Percentiles rank a stretch among this genome's conserved stretches.
Conservation (phyloP, 345 rosid genomes). For the Euclidium syriacum region DNA sequence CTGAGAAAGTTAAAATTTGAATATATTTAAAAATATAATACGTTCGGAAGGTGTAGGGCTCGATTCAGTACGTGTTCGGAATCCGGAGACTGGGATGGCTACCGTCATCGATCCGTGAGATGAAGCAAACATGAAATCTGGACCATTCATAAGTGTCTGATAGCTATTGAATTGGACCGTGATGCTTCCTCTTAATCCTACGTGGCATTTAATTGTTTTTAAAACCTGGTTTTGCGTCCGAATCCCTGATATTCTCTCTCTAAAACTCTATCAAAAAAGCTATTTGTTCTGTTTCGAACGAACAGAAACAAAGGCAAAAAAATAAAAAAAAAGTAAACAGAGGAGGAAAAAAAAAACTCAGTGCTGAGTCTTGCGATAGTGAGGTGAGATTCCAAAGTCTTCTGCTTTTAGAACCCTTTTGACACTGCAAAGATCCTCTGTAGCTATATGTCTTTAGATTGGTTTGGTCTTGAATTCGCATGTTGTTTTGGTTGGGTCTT, state of each 20-base stretch:
- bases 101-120: conserved; percentile 30
- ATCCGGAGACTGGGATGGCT: neutral
- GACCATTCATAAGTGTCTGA: neutral
- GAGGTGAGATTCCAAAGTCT: conserved; percentile 28
- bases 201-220: conserved; percentile 64
- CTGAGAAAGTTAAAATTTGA: no score
- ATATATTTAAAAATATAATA: neutral
- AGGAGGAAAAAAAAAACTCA: conserved; percentile 7
- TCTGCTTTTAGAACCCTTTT: neutral
- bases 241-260: conserved; percentile 53
- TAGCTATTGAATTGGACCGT: neutral
- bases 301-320: neutral
- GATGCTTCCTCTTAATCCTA: neutral
- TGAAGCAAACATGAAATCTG: neutral
- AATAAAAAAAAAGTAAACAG: neutral
- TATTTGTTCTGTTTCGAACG: conserved; percentile 23
- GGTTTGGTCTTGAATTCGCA: conserved; percentile 5
- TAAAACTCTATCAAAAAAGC: conserved; percentile 21
- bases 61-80: neutral
- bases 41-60: neutral
- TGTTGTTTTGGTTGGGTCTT: neutral
- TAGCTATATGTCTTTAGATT: neutral
- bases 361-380: conserved; percentile 22
- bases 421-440: neutral
- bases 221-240: conserved; percentile 47